Percentiles rank a stretch among this genome's conserved stretches.
Evolutionary conservation across 2,329 filamentous ascomycete genomes (phyloP).

Genomic region (Botryotinia globosa): DNA sequence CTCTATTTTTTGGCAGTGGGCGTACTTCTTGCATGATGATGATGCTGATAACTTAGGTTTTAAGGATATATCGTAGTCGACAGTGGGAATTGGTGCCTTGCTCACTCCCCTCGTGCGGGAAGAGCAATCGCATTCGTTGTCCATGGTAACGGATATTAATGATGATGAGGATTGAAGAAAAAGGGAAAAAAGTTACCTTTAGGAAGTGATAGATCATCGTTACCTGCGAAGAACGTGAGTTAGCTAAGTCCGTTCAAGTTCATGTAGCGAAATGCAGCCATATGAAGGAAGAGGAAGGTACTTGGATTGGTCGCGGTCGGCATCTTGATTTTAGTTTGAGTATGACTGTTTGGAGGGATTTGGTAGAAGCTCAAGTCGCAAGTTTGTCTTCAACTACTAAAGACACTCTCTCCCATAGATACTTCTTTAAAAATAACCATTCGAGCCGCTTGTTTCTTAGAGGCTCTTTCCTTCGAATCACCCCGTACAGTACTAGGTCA

Average conservation of each 20-base stretch:
- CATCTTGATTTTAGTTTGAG: neutral
- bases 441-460: neutral
- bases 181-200: slow-evolving; percentile 49
- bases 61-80: slow-evolving; percentile 11
- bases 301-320: neutral
- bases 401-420: neutral
- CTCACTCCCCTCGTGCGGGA: neutral
- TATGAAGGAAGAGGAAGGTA: slow-evolving; percentile 9
- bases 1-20: neutral
- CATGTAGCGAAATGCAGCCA: too few species aligned
- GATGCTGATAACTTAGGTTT: slow-evolving; percentile 10
- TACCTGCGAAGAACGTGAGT: slow-evolving; percentile 44
- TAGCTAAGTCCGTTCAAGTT: slow-evolving; percentile 22
- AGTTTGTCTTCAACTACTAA: neutral
- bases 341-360: neutral
- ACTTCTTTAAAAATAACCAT: neutral
- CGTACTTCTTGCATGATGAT: neutral
- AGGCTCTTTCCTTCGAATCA: neutral
- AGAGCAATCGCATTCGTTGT: slow-evolving; percentile 17
- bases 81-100: slow-evolving; percentile 10
- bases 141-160: slow-evolving; percentile 18
- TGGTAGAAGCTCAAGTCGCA: neutral
- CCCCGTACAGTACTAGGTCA: neutral
- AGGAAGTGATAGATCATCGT: slow-evolving; percentile 62
- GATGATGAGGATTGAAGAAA: slow-evolving; percentile 18